Base-by-base conservation (phyloP, 768 basidiomycete genomes). In the Agaricus blazei region DNA sequence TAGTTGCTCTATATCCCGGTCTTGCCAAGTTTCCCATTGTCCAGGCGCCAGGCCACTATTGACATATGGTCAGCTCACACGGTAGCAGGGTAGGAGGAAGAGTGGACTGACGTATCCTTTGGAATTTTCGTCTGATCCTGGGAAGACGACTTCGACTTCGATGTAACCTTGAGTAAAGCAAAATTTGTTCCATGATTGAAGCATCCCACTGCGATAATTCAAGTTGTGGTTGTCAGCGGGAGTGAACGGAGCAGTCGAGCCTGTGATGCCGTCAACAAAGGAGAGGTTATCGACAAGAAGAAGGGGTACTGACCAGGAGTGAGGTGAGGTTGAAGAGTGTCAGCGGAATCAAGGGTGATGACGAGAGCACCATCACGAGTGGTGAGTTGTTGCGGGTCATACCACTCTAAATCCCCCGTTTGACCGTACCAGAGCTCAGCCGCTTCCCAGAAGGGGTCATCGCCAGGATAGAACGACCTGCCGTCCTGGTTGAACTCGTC, bases 181-280 rank as follows among this genome's bases (percentile, higher is more conserved):
- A 64, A 93, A 85, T 75, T 93, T 91, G 70, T 93, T 93, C 91
- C 92, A 94, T 40, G 81, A 82, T 70, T 93, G 90, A 3, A 94
- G 72, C 89, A 93, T 91, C 4, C 85, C 90, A 64, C 74, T 83
- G 61, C 81, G 73, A 64, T 85, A 93, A 38, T 72, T 72, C 56
- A 88, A 75, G 5, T 72, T 72, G 65, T 93, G 84, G 60, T 84
- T 80, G 24, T 74, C 62, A 0, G 60, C 72, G 3, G 57, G n/a
- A 0, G 74, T 76, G 55, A 80, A 77, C 0, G 77, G 76, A 0
- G 77, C 77, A 0, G 77, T 77, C 1, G 75, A 77, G 36, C 70
- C 73, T 72, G 43, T 5, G 27, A 27, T 23, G 36, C 15, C 26
- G 54, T 19, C 15, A 34, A 43, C 36, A 59, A 41, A 15, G 14